Base-by-base conservation (phyloP, 495 filamentous ascomycete genomes). In the Darksidea phi region DNA sequence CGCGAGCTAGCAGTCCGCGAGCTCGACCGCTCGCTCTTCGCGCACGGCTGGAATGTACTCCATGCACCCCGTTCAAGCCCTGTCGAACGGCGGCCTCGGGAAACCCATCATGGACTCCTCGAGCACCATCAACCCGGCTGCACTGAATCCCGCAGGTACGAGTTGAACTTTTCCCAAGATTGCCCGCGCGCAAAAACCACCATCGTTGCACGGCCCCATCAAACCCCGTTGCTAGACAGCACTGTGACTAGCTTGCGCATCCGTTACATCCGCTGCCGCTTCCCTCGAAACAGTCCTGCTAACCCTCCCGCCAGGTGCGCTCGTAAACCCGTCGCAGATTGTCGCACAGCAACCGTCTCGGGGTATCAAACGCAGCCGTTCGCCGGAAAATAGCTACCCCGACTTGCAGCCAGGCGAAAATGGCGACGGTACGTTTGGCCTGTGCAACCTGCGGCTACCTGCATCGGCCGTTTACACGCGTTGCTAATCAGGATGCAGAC, bases 321-420 rank as follows among this genome's bases (percentile, higher is more conserved):
- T 67, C 21, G 59, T 61, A 17, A 55, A 45, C 53, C 49, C 64
- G 38, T 48, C 61, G 1, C 59, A 78, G 64, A 70, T 73, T 62
- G 75, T 78, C 67, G 78, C 79, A 63, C 75, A 75, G 18, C 79
- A 80, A 69, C 73, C 73, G 49, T 84, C 90, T 64, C 86, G 94
- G 72, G 91, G 91, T 62, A 74, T 90, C 71, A 98, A 97, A 79
- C 85, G 94, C 76, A 94, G 89, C 83, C 90, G 91, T 57, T 96
- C 94, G 53, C 92, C 91, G 67, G 89, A 95, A 66, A 79, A 79
- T 37, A 49, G 54, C 66, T 85, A 86, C 71, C 84, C 82, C 70
- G 85, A 88, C 62, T 80, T 82, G 71, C 83, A 82, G 75, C 24
- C 34, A 18, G 57, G 62, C 15, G 62, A 61, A 13, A 41, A n/a